Evolutionary conservation across 257 asterid genomes (phyloP).

Genomic region (Penstemon barbatus): DNA sequence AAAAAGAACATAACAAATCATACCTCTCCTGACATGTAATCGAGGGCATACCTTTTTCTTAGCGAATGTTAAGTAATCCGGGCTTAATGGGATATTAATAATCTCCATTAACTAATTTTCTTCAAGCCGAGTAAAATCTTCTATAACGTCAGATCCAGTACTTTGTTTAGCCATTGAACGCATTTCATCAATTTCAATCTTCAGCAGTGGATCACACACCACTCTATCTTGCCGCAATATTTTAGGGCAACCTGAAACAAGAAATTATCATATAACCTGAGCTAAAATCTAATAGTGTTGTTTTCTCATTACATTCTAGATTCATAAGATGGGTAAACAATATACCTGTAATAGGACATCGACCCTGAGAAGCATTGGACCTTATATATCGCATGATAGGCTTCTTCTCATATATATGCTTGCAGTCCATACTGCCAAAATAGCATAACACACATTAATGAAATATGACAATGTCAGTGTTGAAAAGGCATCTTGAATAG

Average conservation of each 20-base stretch:
- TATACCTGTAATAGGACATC: slow-evolving; percentile 83
- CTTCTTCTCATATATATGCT: slow-evolving; percentile 78
- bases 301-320: not conserved
- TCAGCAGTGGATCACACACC: slow-evolving; percentile 66
- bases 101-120: slow-evolving; percentile 33
- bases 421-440: slow-evolving; percentile 77
- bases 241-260: slow-evolving; percentile 78
- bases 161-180: slow-evolving; percentile 55
- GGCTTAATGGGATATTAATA: not conserved
- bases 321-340: slow-evolving; percentile 12
- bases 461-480: not conserved
- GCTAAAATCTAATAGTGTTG: not conserved
- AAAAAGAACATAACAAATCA: too few relatives aligned
- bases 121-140: slow-evolving; percentile 69
- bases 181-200: slow-evolving; percentile 74
- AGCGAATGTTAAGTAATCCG: too few relatives aligned
- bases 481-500: not conserved
- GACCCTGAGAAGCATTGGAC: slow-evolving; percentile 40
- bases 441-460: slow-evolving; percentile 2
- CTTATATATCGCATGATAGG: slow-evolving; percentile 56
- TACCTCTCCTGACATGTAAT: too few relatives aligned
- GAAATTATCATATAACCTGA: slow-evolving; percentile 15
- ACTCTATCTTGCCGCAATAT: slow-evolving; percentile 46
- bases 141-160: slow-evolving; percentile 47
- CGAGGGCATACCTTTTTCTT: too few relatives aligned